phyloP scores from a whole-genome alignment of 179 eudicot genomes.

The Pouteria campechiana region DNA sequence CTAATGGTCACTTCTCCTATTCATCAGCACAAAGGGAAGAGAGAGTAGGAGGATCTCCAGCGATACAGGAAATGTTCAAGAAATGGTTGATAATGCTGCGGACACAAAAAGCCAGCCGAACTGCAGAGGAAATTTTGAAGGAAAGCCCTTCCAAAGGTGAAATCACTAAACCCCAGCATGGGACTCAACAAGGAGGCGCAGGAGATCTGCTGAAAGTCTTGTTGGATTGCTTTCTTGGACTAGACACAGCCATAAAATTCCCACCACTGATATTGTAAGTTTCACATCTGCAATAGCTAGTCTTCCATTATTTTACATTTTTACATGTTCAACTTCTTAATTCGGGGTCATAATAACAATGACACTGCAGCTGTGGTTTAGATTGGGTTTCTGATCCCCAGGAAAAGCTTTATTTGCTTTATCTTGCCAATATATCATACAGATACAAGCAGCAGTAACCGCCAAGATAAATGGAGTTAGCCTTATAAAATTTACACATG shows the following conservation, averaged over 20 bases:
- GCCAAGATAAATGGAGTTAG: too few species aligned
- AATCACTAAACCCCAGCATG: conserved; percentile 16
- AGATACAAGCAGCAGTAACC: too few species aligned
- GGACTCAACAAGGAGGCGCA: conserved; percentile 24
- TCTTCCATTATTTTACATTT: too few species aligned
- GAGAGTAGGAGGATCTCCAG: conserved; percentile 29
- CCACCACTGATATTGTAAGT: conserved; percentile 84
- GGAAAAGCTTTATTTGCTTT: too few species aligned
- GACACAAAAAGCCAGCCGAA: conserved; percentile 28
- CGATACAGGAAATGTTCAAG: conserved; percentile 47
- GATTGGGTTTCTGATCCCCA: too few species aligned
- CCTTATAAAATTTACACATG: too few species aligned
- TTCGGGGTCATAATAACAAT: too few species aligned
- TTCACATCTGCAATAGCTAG: too few species aligned
- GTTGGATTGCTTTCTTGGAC: conserved; percentile 49
- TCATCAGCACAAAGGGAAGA: conserved; percentile 20
- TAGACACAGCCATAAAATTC: conserved; percentile 65
- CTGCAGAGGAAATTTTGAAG: conserved; percentile 23
- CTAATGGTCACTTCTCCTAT: conserved; percentile 33
- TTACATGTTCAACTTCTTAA: too few species aligned
- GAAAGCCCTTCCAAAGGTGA: conserved; percentile 18
- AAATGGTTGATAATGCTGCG: conserved; percentile 67
- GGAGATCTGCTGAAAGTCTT: conserved; percentile 35
- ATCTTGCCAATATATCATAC: too few species aligned
- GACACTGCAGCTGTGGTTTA: too few species aligned